Evolutionary conservation across 2,329 filamentous ascomycete species (phyloP), one percentile per base, ranked within the genome.

Genomic region (Colletotrichum tanaceti): DNA sequence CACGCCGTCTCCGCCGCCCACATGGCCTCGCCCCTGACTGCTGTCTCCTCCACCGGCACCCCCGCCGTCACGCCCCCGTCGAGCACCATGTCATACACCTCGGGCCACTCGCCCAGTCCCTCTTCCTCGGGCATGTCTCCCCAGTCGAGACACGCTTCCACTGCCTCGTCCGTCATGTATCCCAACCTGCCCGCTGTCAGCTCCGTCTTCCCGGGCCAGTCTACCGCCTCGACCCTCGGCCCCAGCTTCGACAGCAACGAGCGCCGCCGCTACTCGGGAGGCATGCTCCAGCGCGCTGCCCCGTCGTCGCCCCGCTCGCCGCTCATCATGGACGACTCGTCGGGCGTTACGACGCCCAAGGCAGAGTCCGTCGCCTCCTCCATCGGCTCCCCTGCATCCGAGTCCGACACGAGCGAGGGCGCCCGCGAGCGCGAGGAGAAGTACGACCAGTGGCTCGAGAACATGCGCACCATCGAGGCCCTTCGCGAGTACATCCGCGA

Each of bases 31-130:
- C 89, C 89, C 22, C 75, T 89, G 72, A 86, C 84, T 38, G 84
- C 84, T 18, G 81, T 87, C 54, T 86, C 87, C 47, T 89, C 88
- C 24, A 86, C 86, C 47, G 90, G 92, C 70, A 94, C 92, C 16
- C 91, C 92, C 11, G 91, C 91, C 11, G 85, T 93, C 71, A 94
- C 92, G 3, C 92, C 92, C 9, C 90, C 91, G 0, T 92, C 90
- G 13, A 93, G 90, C 77, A 87, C 89, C 63, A 85, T 93, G 76
- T 94, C 92, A 0, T 94, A 94, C 80, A 90, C 89, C 46, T 93
- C 92, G 13, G 90, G 90, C 55, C 91, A 94, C 77, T 94, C 92
- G 7, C 92, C 92, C 2, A 87, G 84, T 72, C 89, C 90, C 35
- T 93, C 91, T n/a, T 88, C 87, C 54, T 87, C 90, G 67, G 90